These are phyloP conservation scores for Suillus occidentalis DNA, from an alignment of 768 basidiomycete species.

Conservation along the genomic window DNA sequence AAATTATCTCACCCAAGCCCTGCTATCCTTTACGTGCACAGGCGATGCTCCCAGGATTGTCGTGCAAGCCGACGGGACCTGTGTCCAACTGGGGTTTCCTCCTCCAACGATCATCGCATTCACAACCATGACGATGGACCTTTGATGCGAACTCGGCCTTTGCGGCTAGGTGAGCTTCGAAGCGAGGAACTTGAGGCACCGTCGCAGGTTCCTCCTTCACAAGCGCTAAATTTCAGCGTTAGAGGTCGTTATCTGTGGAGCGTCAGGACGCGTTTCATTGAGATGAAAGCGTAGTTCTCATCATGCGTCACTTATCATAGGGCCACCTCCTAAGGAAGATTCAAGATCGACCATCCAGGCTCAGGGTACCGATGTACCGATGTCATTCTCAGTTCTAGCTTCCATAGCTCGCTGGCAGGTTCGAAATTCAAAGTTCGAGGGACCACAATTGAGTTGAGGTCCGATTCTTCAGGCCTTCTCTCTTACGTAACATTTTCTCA, in stretches of 20 bases:
- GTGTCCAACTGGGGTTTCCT: neutral
- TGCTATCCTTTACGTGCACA: neutral
- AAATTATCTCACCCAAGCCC: slow-evolving; percentile 1
- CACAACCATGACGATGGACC: slow-evolving; percentile 2
- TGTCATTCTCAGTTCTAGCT: neutral
- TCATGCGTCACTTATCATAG: slow-evolving; percentile 1
- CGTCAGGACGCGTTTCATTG: neutral
- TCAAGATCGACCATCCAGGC: neutral
- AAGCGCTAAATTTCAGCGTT: neutral
- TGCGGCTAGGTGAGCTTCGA: no score
- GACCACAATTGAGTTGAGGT: neutral
- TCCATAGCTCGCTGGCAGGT: neutral
- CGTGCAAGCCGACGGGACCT: neutral
- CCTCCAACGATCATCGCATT: neutral
- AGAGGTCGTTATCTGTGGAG: neutral
- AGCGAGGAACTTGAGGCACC: no score
- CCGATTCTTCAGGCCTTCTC: neutral
- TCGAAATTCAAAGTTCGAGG: neutral
- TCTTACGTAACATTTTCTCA: slow-evolving; percentile 6
- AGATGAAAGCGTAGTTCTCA: neutral
- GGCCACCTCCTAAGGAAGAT: neutral
- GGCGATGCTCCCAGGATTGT: neutral
- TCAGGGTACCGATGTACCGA: neutral
- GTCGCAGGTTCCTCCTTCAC: no score
- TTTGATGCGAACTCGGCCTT: no score